Percentiles rank a stretch among this genome's conserved stretches.
phyloP scores from a whole-genome alignment of 495 filamentous ascomycete species.

The Talaromyces ruber region DNA sequence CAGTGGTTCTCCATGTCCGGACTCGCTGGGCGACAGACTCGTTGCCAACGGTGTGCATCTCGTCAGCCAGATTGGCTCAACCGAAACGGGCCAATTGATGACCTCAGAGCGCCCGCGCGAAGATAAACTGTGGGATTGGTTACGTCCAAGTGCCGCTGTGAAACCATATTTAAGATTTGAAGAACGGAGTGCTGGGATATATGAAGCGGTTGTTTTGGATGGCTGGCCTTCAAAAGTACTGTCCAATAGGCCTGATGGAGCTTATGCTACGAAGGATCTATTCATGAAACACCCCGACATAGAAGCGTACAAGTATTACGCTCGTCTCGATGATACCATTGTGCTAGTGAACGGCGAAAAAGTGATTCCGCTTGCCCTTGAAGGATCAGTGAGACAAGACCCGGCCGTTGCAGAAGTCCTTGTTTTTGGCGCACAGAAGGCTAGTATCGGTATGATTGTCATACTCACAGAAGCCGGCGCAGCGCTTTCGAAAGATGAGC shows the following conservation, averaged over 20 bases:
- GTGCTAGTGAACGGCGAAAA: constrained; percentile 61
- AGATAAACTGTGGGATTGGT: constrained; percentile 62
- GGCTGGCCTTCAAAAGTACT: constrained; percentile 58
- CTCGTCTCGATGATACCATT: constrained; percentile 50
- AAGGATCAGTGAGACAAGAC: constrained; percentile 35
- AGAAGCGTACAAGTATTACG: constrained; percentile 52
- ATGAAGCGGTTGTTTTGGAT: constrained; percentile 50
- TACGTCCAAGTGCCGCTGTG: constrained; percentile 33
- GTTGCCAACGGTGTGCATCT: constrained; percentile 47
- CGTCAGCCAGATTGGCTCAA: constrained; percentile 42
- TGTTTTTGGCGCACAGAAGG: constrained; percentile 29
- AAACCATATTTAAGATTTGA: constrained; percentile 44
- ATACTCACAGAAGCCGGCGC: constrained; percentile 14
- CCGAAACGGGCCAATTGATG: constrained; percentile 51
- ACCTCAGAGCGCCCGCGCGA: constrained; percentile 33
- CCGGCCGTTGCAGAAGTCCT: constrained; percentile 27
- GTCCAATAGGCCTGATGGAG: constrained; percentile 48
- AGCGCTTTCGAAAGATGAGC: constrained; percentile 26
- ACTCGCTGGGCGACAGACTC: constrained; percentile 42
- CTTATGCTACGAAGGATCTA: constrained; percentile 49
- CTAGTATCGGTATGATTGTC: constrained; percentile 35
- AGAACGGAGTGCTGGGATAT: constrained; percentile 38
- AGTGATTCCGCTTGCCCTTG: constrained; percentile 55
- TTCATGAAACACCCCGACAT: constrained; percentile 47
- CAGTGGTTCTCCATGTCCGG: constrained; percentile 37